phyloP scores from a whole-genome alignment of 208 protist genomes.

The Trypanosoma cruzi region DNA sequence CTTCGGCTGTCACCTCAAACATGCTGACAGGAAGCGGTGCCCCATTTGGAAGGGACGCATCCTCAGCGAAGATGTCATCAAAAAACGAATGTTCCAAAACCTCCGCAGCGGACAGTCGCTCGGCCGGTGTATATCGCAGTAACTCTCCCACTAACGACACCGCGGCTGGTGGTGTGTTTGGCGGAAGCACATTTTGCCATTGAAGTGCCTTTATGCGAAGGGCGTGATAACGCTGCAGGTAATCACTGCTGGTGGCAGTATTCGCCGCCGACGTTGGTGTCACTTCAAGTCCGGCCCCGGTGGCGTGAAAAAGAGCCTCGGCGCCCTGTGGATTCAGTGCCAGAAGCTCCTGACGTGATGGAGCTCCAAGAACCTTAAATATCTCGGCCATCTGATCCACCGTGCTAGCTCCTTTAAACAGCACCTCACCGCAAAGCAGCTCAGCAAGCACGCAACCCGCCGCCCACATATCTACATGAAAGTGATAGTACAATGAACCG shows the following conservation, averaged over 20 bases:
- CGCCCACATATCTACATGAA: slow-evolving; percentile 93
- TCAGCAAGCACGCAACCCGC: slow-evolving; percentile 96
- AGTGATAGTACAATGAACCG: slow-evolving; percentile 85
- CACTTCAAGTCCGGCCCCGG: slow-evolving; percentile 19
- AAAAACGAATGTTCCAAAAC: slow-evolving; percentile 99
- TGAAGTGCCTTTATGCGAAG: slow-evolving; percentile 95
- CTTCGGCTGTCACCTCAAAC: slow-evolving; percentile 60
- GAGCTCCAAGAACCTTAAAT: slow-evolving; percentile 95
- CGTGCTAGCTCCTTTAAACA: slow-evolving; percentile 94
- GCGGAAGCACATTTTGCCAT: slow-evolving; percentile 92
- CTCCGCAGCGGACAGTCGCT: slow-evolving; percentile 96
- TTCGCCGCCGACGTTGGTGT: background rate
- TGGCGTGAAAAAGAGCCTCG: slow-evolving; percentile 53
- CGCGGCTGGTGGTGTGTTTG: slow-evolving; percentile 84
- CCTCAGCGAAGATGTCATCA: slow-evolving; percentile 83
- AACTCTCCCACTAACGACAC: slow-evolving; percentile 97
- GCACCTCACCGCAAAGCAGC: slow-evolving; percentile 86
- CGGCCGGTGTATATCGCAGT: slow-evolving; percentile 95
- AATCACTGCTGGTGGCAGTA: slow-evolving; percentile 24
- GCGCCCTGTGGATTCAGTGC: slow-evolving; percentile 97
- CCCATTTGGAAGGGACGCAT: slow-evolving; percentile 50
- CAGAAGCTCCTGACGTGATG: slow-evolving; percentile 92
- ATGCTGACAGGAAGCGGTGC: slow-evolving; percentile 56
- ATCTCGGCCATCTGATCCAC: slow-evolving; percentile 98
- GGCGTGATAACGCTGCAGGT: slow-evolving; percentile 93